Evolutionary conservation across 768 basidiomycete species (phyloP).

Genomic region (Hypholoma fasciculare): DNA sequence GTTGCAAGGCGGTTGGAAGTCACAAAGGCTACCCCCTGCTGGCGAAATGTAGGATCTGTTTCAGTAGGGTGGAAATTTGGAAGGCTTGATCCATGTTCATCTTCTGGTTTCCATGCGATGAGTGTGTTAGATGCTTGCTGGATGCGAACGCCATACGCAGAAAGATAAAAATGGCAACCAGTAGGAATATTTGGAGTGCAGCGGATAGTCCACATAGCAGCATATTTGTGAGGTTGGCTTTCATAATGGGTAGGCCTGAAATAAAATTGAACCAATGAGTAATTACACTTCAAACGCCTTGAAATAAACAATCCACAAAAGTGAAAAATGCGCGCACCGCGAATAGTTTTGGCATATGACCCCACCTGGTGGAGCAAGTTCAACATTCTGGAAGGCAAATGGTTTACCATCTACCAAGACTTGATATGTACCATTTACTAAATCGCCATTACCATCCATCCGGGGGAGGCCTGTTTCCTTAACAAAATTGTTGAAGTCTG

Average conservation of each 20-base stretch:
- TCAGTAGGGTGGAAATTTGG: background rate
- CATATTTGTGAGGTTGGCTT: background rate
- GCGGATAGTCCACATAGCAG: background rate
- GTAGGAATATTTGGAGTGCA: background rate
- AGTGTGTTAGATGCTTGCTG: background rate
- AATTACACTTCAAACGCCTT: too few relatives aligned
- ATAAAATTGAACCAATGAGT: too few relatives aligned
- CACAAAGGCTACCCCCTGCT: background rate
- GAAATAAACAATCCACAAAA: background rate
- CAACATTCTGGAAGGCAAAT: background rate
- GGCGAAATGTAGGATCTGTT: background rate
- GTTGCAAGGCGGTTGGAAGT: background rate
- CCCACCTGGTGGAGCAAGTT: background rate
- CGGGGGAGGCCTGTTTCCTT: background rate
- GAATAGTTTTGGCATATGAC: background rate
- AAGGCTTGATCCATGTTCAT: background rate
- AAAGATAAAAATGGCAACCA: background rate
- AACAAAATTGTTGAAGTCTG: background rate
- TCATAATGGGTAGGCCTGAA: background rate
- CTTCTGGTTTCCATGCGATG: background rate
- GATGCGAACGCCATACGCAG: background rate
- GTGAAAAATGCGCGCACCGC: background rate
- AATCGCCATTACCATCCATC: background rate
- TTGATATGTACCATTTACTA: background rate
- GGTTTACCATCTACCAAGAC: background rate